phyloP scores from a whole-genome alignment of 768 basidiomycete species.

The Calocera viscosa region DNA sequence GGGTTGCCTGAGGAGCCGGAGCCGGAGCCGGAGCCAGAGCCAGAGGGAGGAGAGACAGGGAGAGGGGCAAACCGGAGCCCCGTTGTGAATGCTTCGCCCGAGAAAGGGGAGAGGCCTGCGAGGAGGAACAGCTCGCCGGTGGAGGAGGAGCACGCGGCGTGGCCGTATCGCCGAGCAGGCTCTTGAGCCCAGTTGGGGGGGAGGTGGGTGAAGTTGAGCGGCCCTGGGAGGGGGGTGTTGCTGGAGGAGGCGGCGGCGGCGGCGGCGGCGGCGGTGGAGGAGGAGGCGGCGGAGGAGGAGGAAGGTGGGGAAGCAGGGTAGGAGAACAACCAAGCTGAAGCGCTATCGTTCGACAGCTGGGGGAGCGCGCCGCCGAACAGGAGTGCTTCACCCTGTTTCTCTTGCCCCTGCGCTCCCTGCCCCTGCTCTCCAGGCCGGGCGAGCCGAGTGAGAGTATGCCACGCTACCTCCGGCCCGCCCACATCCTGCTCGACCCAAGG shows the following conservation, averaged over 20 bases:
- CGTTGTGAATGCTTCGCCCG: background rate
- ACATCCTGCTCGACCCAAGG: background rate
- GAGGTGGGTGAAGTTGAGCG: conserved; percentile 34
- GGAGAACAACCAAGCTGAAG: conserved; percentile 53
- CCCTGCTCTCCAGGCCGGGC: conserved; percentile 36
- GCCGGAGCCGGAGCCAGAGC: too few species aligned
- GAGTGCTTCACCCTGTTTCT: background rate
- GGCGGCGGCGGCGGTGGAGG: conserved; percentile 27
- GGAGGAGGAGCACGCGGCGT: conserved; percentile 42
- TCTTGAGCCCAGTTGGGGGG: conserved; percentile 45
- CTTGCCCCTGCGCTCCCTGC: conserved; percentile 66
- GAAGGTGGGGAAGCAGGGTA: conserved; percentile 19
- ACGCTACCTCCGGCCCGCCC: conserved; percentile 50
- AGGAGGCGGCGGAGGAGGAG: too few species aligned
- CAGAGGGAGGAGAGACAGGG: too few species aligned
- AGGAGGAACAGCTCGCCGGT: conserved; percentile 52
- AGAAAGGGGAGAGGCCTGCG: conserved; percentile 49
- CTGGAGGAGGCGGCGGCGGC: background rate
- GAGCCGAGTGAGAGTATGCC: conserved; percentile 66
- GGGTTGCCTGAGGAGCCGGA: too few species aligned
- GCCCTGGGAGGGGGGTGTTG: background rate
- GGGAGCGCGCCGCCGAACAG: conserved; percentile 38
- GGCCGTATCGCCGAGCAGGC: conserved; percentile 66
- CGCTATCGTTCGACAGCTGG: conserved; percentile 38
- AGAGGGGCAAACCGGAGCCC: background rate